Evolutionary conservation across 345 rosid species (phyloP).

Genomic region (Populus deltoides): DNA sequence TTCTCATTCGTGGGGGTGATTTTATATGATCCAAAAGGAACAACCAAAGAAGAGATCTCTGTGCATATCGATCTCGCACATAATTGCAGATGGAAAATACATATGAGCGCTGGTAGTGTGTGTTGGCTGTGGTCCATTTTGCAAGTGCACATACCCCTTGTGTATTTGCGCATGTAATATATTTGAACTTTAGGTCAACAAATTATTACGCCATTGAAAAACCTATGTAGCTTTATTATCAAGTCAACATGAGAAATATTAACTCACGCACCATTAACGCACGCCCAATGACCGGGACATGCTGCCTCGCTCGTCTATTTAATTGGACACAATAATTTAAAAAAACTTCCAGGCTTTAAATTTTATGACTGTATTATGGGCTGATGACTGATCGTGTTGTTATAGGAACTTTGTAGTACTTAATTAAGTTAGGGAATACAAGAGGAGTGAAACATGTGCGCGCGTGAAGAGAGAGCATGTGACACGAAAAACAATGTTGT

Average conservation of each 20-base stretch:
- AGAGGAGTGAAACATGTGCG: too few relatives aligned
- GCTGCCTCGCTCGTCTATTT: too few relatives aligned
- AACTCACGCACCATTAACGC: conserved; percentile 1
- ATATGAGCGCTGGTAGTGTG: not conserved
- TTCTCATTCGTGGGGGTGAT: too few relatives aligned
- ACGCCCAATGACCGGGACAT: not conserved
- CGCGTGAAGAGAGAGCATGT: too few relatives aligned
- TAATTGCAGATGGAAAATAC: not conserved
- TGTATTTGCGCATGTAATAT: not conserved
- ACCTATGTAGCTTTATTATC: not conserved
- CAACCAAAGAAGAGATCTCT: not conserved
- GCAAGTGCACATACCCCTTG: not conserved
- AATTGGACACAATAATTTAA: too few relatives aligned
- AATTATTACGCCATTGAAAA: conserved; percentile 12
- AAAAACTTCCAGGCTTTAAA: too few relatives aligned
- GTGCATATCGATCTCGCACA: not conserved
- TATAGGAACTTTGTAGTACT: too few relatives aligned
- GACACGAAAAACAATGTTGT: too few relatives aligned
- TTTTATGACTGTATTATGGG: too few relatives aligned
- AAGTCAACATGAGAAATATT: not conserved
- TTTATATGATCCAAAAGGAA: too few relatives aligned
- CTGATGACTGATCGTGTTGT: too few relatives aligned
- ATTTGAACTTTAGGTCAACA: not conserved
- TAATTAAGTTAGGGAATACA: too few relatives aligned
- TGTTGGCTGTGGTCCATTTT: conserved; percentile 8